These are phyloP conservation scores for Ramaria rubella DNA, from an alignment of 768 basidiomycete genomes.

Conservation along the genomic window DNA sequence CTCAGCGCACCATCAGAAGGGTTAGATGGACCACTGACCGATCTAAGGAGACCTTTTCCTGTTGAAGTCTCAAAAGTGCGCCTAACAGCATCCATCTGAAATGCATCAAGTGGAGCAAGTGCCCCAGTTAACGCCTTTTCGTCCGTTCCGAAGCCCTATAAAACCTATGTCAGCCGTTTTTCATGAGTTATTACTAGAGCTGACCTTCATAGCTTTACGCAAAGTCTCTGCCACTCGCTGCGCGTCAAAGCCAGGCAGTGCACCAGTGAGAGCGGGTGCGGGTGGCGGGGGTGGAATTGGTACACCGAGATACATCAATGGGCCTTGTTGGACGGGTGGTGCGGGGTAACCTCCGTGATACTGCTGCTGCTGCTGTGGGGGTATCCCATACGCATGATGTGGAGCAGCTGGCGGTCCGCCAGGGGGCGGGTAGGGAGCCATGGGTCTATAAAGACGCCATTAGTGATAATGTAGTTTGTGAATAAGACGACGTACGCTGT, in stretches of 20 bases:
- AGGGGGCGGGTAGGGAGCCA: not conserved
- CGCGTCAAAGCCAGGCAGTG: conserved; percentile 10
- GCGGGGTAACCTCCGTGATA: not conserved
- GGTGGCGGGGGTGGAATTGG: conserved; percentile 9
- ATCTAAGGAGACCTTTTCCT: conserved; percentile 1
- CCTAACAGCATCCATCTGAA: conserved; percentile 5
- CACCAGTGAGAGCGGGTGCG: not conserved
- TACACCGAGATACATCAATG: conserved; percentile 7
- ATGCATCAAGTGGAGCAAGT: conserved; percentile 6
- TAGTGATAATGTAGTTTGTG: not conserved
- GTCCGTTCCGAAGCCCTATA: conserved; percentile 9
- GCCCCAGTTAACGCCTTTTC: conserved; percentile 8
- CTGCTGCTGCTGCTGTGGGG: not conserved
- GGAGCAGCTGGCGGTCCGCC: not conserved
- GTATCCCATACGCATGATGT: not conserved
- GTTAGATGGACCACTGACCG: not conserved
- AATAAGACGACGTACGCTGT: too few relatives aligned
- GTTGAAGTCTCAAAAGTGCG: conserved; percentile 2
- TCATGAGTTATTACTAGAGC: not conserved
- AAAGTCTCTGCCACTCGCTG: not conserved
- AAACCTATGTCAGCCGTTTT: not conserved
- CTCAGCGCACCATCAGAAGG: not conserved
- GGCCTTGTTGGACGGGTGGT: not conserved
- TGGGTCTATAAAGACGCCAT: not conserved
- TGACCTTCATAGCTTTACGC: conserved; percentile 8